phyloP scores from a whole-genome alignment of 2,329 filamentous ascomycete species.

The Colletotrichum spinosum region DNA sequence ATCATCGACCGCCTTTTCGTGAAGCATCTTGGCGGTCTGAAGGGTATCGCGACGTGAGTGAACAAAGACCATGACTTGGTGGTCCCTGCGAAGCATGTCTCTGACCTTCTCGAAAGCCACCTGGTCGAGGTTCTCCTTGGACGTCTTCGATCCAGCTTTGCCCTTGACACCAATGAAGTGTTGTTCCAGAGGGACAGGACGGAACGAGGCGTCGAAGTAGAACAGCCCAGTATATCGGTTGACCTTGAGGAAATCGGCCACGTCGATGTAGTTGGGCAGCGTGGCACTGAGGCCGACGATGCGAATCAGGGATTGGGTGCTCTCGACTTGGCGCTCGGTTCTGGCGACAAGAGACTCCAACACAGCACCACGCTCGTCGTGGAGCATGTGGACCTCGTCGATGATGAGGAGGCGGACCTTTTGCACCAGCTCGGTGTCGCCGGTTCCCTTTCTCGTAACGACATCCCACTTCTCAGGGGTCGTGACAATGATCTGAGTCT shows the following conservation, averaged over 20 bases:
- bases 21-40: conserved; percentile 85
- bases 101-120: conserved; percentile 94
- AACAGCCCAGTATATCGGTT: conserved; percentile 94
- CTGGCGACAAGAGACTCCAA: conserved; percentile 95
- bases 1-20: conserved; percentile 87
- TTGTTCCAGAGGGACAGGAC: conserved; percentile 94
- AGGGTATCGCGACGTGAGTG: conserved; percentile 96
- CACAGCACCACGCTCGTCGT: conserved; percentile 96
- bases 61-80: conserved; percentile 99
- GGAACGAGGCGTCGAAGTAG: conserved; percentile 96
- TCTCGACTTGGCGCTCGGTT: conserved; percentile 96
- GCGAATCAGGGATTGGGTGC: conserved; percentile 95
- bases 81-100: conserved; percentile 90
- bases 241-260: conserved; percentile 96
- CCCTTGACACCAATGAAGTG: conserved; percentile 98
- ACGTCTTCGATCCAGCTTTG: conserved; percentile 83
- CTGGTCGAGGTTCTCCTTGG: conserved; percentile 88
- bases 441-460: conserved; percentile 94
- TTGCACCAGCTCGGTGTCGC: conserved; percentile 96
- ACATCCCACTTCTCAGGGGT: conserved; percentile 99
- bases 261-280: conserved; percentile 94
- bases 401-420: conserved; percentile 97
- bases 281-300: conserved; percentile 97
- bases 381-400: conserved; percentile 99
- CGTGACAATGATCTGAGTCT: conserved; percentile 97